These are phyloP conservation scores for Hymenoscyphus fructigenus DNA, from an alignment of 2,329 filamentous ascomycete genomes.

Conservation along the genomic window DNA sequence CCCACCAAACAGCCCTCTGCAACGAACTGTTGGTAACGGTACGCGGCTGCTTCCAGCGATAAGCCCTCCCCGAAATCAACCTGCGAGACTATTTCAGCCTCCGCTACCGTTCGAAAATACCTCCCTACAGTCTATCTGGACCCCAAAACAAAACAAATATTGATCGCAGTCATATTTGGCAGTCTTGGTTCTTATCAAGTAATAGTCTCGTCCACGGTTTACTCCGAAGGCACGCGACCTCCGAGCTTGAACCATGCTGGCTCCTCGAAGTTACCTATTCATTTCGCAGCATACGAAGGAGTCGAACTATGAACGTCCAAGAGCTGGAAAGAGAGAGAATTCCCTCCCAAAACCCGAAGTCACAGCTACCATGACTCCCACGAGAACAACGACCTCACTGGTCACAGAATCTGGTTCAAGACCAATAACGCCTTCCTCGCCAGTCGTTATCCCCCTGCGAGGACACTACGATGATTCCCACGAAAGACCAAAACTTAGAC, in stretches of 20 bases:
- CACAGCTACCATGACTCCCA: slow-evolving; percentile 10
- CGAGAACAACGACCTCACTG: slow-evolving; percentile 17
- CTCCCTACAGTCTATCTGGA: not conserved
- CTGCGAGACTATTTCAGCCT: not conserved
- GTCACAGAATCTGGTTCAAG: not conserved
- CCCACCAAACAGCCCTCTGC: slow-evolving; percentile 18
- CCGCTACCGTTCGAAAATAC: not conserved
- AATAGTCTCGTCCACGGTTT: slow-evolving; percentile 19
- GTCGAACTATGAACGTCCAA: slow-evolving; percentile 20
- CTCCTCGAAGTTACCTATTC: slow-evolving; percentile 32
- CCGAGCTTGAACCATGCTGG: slow-evolving; percentile 26
- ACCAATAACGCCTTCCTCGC: slow-evolving; percentile 31
- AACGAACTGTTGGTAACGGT: slow-evolving; percentile 21
- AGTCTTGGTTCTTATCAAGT: slow-evolving; percentile 19
- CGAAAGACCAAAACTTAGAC: slow-evolving; percentile 25
- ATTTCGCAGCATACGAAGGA: slow-evolving; percentile 22
- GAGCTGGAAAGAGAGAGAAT: slow-evolving; percentile 8
- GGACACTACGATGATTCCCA: slow-evolving; percentile 24
- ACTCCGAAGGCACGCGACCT: slow-evolving; percentile 19
- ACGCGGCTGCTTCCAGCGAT: slow-evolving; percentile 15
- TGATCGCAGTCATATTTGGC: not conserved
- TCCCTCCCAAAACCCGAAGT: slow-evolving; percentile 1
- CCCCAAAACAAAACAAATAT: not conserved
- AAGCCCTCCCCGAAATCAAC: slow-evolving; percentile 4
- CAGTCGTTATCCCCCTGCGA: slow-evolving; percentile 34